Evolutionary conservation across 2,329 filamentous ascomycete genomes (phyloP), one percentile per base, ranked within the genome.

Genomic region (Emericellopsis cladophorae): DNA sequence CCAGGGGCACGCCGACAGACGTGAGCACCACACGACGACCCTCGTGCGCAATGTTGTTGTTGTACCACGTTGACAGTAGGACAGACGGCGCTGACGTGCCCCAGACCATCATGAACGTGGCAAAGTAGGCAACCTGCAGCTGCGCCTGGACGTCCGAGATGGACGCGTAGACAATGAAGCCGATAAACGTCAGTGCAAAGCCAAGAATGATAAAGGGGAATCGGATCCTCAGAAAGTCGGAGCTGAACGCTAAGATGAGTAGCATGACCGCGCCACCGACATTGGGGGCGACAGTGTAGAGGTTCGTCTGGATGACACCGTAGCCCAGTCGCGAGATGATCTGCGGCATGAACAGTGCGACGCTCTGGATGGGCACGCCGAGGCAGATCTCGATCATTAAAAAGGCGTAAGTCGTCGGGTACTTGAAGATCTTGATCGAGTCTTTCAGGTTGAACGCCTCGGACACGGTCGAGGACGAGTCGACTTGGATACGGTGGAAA

Each of bases 51-150:
- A 87, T 74, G 54, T 90, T 90, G 65, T 89, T 89, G 62, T 85
- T 89, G 61, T 87, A 88, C 79, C 55, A 65, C 23, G 42, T 76
- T 66, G 48, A 77, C 63, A 80, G 65, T 11, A 89, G 65, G 8
- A 88, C 82, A 0, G 76, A 83, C 0, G 84, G 83, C 0, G 83
- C 82, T 1, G 77, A 80, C 0, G 81, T 86, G 14, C 84, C 84
- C 78, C 81, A 87, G 10, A 78, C 82, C 81, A 88, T 86, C 79
- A 88, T 83, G 57, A 88, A 89, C 41, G 73, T 79, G 5, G 82
- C 81, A 47, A 79, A 87, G 52, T 88, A 88, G 1, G 81, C 83
- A 2, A 86, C 66, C 4, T 71, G 67, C n/a, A 81, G 56, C 32
- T 81, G 64, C 4, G 63, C 51, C 31, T 74, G 56, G 14, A 86